These are phyloP conservation scores for Pyrenophora seminiperda DNA, from an alignment of 2,329 filamentous ascomycete species.

Conservation along the genomic window DNA sequence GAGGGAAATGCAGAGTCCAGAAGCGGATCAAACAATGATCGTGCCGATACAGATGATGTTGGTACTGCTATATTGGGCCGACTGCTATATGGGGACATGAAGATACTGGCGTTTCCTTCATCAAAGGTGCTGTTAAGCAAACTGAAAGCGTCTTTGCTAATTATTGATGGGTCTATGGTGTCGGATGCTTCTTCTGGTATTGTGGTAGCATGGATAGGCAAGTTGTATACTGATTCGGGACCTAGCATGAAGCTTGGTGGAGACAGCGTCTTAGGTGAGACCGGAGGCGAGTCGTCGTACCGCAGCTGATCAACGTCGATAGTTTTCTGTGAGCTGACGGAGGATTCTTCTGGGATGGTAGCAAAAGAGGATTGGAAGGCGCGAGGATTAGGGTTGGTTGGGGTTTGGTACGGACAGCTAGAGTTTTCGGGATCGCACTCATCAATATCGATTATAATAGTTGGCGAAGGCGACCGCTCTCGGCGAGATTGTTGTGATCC, in stretches of 20 bases:
- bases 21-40: constrained; percentile 27
- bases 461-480: constrained; percentile 11
- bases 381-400: constrained; percentile 15
- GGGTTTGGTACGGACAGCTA: constrained; percentile 26
- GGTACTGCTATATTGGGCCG: constrained; percentile 22
- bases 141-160: constrained; percentile 31
- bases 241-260: constrained; percentile 21
- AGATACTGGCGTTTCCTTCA: constrained; percentile 11
- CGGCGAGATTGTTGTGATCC: constrained; percentile 15
- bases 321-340: constrained; percentile 19
- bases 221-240: constrained; percentile 18
- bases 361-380: constrained; percentile 33
- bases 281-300: constrained; percentile 43
- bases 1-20: constrained; percentile 28
- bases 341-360: constrained; percentile 33
- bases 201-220: constrained; percentile 39
- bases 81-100: constrained; percentile 10
- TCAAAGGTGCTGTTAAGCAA: constrained; percentile 26
- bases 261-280: constrained; percentile 47
- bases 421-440: constrained; percentile 30
- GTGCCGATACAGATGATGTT: constrained; percentile 13
- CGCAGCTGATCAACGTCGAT: constrained; percentile 12
- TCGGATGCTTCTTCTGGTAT: constrained; percentile 34
- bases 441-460: constrained; percentile 21
- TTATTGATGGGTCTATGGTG: constrained; percentile 35